These are phyloP conservation scores for Xylariaceae sp. DNA, from an alignment of 2,329 filamentous ascomycete species.

Conservation along the genomic window DNA sequence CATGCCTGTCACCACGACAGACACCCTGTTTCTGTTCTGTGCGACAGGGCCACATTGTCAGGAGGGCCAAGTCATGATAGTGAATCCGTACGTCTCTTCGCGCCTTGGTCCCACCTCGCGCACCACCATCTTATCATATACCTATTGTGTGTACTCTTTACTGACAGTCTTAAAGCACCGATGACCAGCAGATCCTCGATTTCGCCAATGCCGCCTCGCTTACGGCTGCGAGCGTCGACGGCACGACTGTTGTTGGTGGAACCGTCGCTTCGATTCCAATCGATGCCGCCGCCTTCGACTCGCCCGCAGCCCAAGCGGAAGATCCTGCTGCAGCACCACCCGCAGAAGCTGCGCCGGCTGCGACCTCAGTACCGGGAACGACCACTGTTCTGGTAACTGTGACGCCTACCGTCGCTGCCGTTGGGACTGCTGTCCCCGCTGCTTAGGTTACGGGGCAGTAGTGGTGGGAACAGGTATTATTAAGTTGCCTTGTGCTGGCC, in stretches of 20 bases:
- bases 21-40: slow-evolving; percentile 48
- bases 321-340: slow-evolving; percentile 3
- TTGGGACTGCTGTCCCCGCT: neutral
- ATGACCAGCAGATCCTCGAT: slow-evolving; percentile 25
- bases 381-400: slow-evolving; percentile 10
- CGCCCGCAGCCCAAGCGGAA: slow-evolving; percentile 6
- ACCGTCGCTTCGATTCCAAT: slow-evolving; percentile 25
- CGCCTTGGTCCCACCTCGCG: too few species aligned
- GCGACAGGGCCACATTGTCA: slow-evolving; percentile 44
- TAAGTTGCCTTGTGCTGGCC: too few species aligned
- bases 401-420: slow-evolving; percentile 4
- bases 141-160: neutral
- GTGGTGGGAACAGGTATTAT: too few species aligned
- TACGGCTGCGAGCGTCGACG: slow-evolving; percentile 22
- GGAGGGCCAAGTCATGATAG: slow-evolving; percentile 44
- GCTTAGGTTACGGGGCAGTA: too few species aligned
- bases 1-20: slow-evolving; percentile 38
- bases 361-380: slow-evolving; percentile 1
- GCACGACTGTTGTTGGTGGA: slow-evolving; percentile 22
- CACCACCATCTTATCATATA: too few species aligned
- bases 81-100: slow-evolving; percentile 38
- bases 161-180: slow-evolving; percentile 15
- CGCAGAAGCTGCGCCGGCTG: neutral
- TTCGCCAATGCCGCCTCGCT: slow-evolving; percentile 21
- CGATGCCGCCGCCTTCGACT: slow-evolving; percentile 24